Conservation (phyloP, 2,329 filamentous ascomycete genomes). For the Nemania diffusa region DNA sequence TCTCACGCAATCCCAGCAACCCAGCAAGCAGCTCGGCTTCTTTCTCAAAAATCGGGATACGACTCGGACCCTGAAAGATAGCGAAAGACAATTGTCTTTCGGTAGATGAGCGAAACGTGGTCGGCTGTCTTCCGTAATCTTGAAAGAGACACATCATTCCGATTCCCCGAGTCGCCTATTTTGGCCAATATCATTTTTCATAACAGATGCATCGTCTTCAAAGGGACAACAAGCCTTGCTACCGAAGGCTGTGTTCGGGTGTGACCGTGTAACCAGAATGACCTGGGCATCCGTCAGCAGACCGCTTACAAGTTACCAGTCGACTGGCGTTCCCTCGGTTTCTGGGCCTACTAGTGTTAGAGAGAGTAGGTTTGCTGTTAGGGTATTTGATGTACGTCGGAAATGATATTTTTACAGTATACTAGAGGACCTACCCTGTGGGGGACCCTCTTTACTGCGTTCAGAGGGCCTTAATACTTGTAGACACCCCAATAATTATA, state of each 20-base stretch:
- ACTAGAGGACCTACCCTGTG: too few relatives aligned
- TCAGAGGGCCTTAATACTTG: too few relatives aligned
- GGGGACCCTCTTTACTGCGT: too few relatives aligned
- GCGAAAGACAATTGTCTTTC: slow-evolving; percentile 27
- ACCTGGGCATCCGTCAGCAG: slow-evolving; percentile 11
- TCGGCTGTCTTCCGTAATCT: slow-evolving; percentile 23
- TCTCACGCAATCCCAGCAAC: slow-evolving; percentile 22
- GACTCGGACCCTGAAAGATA: neutral
- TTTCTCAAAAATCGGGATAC: slow-evolving; percentile 13
- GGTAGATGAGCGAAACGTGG: slow-evolving; percentile 30
- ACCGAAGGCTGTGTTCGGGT: neutral
- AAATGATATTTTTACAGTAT: too few relatives aligned
- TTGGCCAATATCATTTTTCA: slow-evolving; percentile 16
- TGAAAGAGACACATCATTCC: slow-evolving; percentile 33
- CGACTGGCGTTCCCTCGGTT: neutral
- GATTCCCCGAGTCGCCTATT: slow-evolving; percentile 19
- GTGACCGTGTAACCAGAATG: slow-evolving; percentile 16
- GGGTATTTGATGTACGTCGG: neutral
- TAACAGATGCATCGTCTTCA: slow-evolving; percentile 1
- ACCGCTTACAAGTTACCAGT: neutral
- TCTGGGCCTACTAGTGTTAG: neutral
- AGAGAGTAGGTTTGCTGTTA: too few relatives aligned
- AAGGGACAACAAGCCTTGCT: neutral
- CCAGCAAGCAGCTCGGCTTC: slow-evolving; percentile 6
- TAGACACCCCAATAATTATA: too few relatives aligned